Base-by-base conservation (phyloP, 768 basidiomycete genomes). In the Cystoderma amianthinum region DNA sequence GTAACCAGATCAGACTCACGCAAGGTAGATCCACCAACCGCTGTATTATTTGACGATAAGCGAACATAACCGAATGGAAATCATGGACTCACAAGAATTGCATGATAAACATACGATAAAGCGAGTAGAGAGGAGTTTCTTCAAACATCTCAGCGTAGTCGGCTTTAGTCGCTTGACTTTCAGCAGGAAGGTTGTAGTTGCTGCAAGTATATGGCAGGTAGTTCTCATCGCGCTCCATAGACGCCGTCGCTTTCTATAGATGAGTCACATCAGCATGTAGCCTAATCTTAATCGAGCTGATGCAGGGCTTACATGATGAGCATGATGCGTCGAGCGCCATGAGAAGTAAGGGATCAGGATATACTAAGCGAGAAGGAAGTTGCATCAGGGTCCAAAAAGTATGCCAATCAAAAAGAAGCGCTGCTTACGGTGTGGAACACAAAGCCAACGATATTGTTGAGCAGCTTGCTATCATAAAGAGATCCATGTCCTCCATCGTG, bases 191-290 rank as follows among this genome's bases (percentile, higher is more conserved):
- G 18, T 61, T 59, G 44, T 58, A 69, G 42, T 66, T 61, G 41
- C 59, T 60, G 25, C 62, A 62, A 38, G 61, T 60, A 42, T 69
- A 65, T 34, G 80, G 82, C 4, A 85, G 75, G 44, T 78, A 83
- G 48, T 85, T 86, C 56, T 88, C 83, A 52, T 91, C 86, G n/a
- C 79, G 64, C 52, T 83, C 82, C 61, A 86, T 83, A 0, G 83
- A 84, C 32, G 76, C 75, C 42, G 84, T 82, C 48, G 81, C 80
- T 65, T 69, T 70, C 69, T 71, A 37, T 7, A 36, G 9, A 36
- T 36, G 34, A 36, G n/a, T n/a, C 5, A 25, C 12, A n/a, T 3
- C 19, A 30, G n/a, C 18, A n/a, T 23, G 21, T 17, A 5, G 12
- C 11, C 12, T 38, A 10, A 22, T 6, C n/a, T n/a, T n/a, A n/a